These are phyloP conservation scores for Chalaropsis thielavioides DNA, from an alignment of 2,329 filamentous ascomycete genomes.

Conservation along the genomic window DNA sequence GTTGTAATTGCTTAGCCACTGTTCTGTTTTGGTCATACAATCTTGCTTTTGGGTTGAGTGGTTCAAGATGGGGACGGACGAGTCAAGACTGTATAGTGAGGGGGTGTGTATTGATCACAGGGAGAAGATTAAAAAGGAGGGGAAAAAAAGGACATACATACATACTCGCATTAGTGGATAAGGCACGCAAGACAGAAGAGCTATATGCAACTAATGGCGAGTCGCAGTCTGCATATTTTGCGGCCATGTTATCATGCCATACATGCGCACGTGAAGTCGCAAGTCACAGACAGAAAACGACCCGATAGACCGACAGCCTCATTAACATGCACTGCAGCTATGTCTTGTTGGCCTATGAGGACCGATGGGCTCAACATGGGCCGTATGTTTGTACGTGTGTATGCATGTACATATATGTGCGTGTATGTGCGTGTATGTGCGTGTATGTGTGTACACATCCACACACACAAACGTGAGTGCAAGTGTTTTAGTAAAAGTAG, in stretches of 20 bases:
- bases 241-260: neutral
- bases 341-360: neutral
- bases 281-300: neutral
- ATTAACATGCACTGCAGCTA: neutral
- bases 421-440: neutral
- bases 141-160: neutral
- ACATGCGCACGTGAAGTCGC: neutral
- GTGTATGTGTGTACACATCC: neutral
- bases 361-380: neutral
- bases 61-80: neutral
- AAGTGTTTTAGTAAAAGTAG: neutral
- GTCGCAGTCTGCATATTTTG: neutral
- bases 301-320: neutral
- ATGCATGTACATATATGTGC: neutral
- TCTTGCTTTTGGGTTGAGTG: neutral
- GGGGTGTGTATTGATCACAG: constrained; percentile 1
- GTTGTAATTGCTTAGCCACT: neutral
- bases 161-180: neutral
- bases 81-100: neutral
- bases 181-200: neutral
- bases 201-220: neutral
- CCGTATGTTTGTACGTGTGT: neutral
- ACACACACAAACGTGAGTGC: neutral
- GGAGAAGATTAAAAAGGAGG: neutral
- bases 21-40: neutral